These are phyloP conservation scores for Geotrichum bryndzae DNA, from an alignment of 1,139 yeast species.

Conservation along the genomic window DNA sequence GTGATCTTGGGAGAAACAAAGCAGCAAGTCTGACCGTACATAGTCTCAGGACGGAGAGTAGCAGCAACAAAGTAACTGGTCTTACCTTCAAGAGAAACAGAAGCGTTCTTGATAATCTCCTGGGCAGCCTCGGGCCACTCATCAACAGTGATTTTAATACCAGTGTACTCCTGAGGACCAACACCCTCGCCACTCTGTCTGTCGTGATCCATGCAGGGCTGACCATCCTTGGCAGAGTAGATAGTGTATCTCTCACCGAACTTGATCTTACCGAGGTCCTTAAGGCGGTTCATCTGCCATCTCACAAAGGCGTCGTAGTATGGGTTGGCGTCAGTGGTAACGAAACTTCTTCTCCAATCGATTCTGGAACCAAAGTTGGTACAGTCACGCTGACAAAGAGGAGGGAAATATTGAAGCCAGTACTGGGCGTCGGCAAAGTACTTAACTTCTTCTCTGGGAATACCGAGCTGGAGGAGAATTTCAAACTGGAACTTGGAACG, in stretches of 20 bases:
- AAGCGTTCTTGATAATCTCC: conserved; percentile 44
- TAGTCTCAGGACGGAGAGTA: conserved; percentile 96
- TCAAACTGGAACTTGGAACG: conserved; percentile 92
- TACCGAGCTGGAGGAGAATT: conserved; percentile 91
- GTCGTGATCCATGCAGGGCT: conserved; percentile 99
- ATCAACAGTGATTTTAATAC: conserved; percentile 71
- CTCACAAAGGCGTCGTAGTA: conserved; percentile 92
- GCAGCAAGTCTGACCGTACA: conserved; percentile 98
- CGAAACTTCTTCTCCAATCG: conserved; percentile 96
- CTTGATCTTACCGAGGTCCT: conserved; percentile 82
- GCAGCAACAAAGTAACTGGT: conserved; percentile 87
- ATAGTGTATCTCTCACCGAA: conserved; percentile 98
- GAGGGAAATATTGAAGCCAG: conserved; percentile 92
- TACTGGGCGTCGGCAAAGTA: conserved; percentile 83
- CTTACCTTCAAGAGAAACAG: conserved; percentile 47
- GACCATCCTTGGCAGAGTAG: conserved; percentile 96
- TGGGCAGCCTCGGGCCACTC: conserved; percentile 55
- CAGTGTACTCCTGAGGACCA: conserved; percentile 92
- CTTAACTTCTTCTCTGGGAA: conserved; percentile 71
- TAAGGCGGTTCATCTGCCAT: conserved; percentile 93
- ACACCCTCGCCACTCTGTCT: conserved; percentile 97
- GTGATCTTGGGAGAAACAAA: conserved; percentile 92
- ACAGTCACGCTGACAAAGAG: conserved; percentile 77
- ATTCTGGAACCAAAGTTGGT: conserved; percentile 83
- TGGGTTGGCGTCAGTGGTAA: conserved; percentile 92